These are phyloP conservation scores for Davidsoniella virescens DNA, from an alignment of 2,329 filamentous ascomycete genomes.

Conservation along the genomic window DNA sequence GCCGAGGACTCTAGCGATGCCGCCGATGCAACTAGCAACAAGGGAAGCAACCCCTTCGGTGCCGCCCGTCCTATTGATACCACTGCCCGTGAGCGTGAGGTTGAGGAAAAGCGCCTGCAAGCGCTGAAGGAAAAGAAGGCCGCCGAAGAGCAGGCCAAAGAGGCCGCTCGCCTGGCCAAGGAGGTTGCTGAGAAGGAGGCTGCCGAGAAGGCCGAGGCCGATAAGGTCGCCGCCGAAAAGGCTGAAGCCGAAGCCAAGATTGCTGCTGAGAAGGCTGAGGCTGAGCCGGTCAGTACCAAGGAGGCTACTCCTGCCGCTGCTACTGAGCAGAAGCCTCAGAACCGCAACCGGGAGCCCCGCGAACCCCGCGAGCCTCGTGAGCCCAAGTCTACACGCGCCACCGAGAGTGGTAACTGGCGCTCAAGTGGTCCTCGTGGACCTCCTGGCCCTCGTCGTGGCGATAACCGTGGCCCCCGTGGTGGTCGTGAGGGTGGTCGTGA, in stretches of 20 bases:
- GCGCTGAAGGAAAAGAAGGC: conserved; percentile 70
- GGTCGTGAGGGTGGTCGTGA: conserved; percentile 18
- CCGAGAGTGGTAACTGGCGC: conserved; percentile 46
- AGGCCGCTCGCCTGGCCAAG: conserved; percentile 44
- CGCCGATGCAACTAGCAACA: conserved; percentile 37
- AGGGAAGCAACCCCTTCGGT: conserved; percentile 86
- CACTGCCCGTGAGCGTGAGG: conserved; percentile 68
- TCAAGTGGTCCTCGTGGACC: conserved; percentile 25
- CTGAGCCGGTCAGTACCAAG: conserved; percentile 15
- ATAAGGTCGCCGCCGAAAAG: conserved; percentile 20
- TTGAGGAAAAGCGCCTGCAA: conserved; percentile 67
- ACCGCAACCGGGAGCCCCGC: conserved; percentile 23
- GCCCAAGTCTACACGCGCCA: conserved; percentile 33
- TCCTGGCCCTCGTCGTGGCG: conserved; percentile 29
- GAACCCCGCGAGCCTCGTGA: conserved; percentile 30
- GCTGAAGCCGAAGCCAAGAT: conserved; percentile 22
- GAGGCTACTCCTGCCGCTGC: conserved; percentile 17
- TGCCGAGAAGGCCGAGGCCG: conserved; percentile 15
- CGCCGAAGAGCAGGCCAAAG: conserved; percentile 70
- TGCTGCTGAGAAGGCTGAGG: conserved; percentile 20
- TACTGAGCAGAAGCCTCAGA: conserved; percentile 24
- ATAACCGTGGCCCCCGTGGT: conserved; percentile 26
- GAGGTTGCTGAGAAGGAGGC: conserved; percentile 25
- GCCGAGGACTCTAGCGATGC: conserved; percentile 30
- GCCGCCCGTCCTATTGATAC: conserved; percentile 90